These are phyloP conservation scores for Fusarium sp. DNA, from an alignment of 2,329 filamentous ascomycete species.

Conservation along the genomic window DNA sequence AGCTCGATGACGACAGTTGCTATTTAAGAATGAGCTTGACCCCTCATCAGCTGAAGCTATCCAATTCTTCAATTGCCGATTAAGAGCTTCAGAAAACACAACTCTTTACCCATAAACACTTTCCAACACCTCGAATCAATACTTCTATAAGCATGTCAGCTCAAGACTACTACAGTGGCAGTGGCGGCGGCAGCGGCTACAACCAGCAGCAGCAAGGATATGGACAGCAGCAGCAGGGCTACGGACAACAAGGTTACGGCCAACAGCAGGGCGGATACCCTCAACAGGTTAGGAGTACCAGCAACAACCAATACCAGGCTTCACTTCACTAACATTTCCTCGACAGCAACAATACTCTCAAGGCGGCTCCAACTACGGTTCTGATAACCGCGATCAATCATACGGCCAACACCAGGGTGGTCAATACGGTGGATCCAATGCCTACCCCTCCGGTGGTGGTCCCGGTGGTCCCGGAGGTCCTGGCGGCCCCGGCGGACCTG, in stretches of 20 bases:
- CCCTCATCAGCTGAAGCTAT: not conserved
- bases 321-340: not conserved
- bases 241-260: conserved; percentile 22
- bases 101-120: not conserved
- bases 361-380: conserved; percentile 25
- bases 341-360: conserved; percentile 35
- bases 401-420: conserved; percentile 36
- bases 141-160: conserved; percentile 34
- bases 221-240: conserved; percentile 20
- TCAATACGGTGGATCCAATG: conserved; percentile 27
- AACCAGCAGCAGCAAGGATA: conserved; percentile 25
- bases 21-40: conserved; percentile 25
- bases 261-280: conserved; percentile 39
- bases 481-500: conserved; percentile 37
- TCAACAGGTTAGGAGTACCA: conserved; percentile 25
- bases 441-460: conserved; percentile 14
- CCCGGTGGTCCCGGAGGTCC: conserved; percentile 13
- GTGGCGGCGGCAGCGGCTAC: conserved; percentile 19
- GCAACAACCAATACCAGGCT: not conserved
- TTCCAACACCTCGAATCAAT: not conserved
- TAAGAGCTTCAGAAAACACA: not conserved
- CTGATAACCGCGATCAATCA: conserved; percentile 28
- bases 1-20: conserved; percentile 23
- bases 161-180: conserved; percentile 41
- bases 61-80: not conserved